Percentiles rank a stretch among this genome's conserved stretches.
phyloP scores from a whole-genome alignment of 257 asterid genomes.

The Nicotiana paniculata region DNA sequence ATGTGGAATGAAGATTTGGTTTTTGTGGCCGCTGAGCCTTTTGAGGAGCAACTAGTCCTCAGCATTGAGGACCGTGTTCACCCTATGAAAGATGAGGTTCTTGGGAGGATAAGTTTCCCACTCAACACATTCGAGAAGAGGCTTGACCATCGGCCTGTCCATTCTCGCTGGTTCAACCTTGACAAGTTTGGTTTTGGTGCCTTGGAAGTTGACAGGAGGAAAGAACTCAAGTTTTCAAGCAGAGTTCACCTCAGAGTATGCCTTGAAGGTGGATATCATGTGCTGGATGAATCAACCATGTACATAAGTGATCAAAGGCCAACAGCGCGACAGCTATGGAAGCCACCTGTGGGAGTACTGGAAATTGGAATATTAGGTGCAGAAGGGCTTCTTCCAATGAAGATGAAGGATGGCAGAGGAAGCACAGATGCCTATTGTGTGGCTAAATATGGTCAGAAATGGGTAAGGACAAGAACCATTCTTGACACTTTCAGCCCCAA shows the following conservation, averaged over 20 bases:
- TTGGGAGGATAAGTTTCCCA: slow-evolving; percentile 51
- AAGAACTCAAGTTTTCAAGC: slow-evolving; percentile 52
- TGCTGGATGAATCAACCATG: slow-evolving; percentile 61
- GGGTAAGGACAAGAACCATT: slow-evolving; percentile 69
- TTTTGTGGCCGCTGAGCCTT: slow-evolving; percentile 72
- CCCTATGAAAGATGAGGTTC: slow-evolving; percentile 46
- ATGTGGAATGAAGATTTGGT: slow-evolving; percentile 71
- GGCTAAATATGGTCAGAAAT: slow-evolving; percentile 73
- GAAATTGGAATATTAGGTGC: slow-evolving; percentile 72
- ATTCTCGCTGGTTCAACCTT: slow-evolving; percentile 70
- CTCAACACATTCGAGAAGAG: slow-evolving; percentile 48
- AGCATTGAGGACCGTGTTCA: slow-evolving; percentile 60
- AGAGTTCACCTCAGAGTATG: slow-evolving; percentile 59
- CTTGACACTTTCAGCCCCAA: slow-evolving; percentile 51
- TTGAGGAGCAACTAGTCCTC: slow-evolving; percentile 60
- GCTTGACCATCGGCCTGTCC: slow-evolving; percentile 67
- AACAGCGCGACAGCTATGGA: slow-evolving; percentile 79
- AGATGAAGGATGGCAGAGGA: slow-evolving; percentile 61
- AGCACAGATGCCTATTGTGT: slow-evolving; percentile 74
- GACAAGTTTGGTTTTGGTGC: slow-evolving; percentile 43
- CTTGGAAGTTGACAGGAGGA: slow-evolving; percentile 43
- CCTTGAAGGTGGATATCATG: slow-evolving; percentile 88
- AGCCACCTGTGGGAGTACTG: slow-evolving; percentile 57
- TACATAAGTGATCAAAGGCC: slow-evolving; percentile 70
- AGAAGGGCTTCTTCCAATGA: slow-evolving; percentile 70